Conservation (phyloP, 2,329 filamentous ascomycete species). For the Dactylella cylindrospora region DNA sequence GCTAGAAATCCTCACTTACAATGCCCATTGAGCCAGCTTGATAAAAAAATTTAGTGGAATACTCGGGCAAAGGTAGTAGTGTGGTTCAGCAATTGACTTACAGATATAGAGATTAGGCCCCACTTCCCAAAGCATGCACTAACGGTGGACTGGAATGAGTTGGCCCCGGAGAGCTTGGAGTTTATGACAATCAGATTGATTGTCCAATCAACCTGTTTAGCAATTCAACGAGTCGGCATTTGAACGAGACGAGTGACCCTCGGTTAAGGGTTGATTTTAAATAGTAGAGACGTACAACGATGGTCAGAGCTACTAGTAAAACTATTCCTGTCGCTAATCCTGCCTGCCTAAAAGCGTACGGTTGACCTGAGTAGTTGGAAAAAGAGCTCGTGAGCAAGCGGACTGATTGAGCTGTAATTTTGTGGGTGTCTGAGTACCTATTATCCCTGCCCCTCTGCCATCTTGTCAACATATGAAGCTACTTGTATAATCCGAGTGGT, state of each 20-base stretch:
- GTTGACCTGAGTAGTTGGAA: conserved; percentile 62
- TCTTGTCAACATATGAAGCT: not conserved
- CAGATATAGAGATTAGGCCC: conserved; percentile 81
- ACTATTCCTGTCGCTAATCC: conserved; percentile 78
- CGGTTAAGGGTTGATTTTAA: not conserved
- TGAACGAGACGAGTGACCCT: not conserved
- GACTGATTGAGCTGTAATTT: not conserved
- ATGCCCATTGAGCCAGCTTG: conserved; percentile 85
- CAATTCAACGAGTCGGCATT: conserved; percentile 2
- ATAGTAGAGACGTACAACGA: conserved; percentile 57
- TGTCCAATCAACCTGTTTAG: conserved; percentile 78
- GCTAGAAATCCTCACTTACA: conserved; percentile 58
- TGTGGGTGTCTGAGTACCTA: conserved; percentile 53
- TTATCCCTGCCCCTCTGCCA: conserved; percentile 64
- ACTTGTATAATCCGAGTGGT: conserved; percentile 61
- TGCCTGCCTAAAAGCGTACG: conserved; percentile 92
- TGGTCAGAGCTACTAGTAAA: conserved; percentile 74
- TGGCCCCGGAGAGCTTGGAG: conserved; percentile 89
- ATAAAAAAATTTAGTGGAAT: not conserved
- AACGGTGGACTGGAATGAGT: conserved; percentile 93
- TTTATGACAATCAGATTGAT: conserved; percentile 97
- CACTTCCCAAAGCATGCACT: conserved; percentile 89
- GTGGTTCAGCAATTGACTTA: conserved; percentile 41
- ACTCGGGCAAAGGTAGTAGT: not conserved
- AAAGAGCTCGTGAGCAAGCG: not conserved